Base-by-base conservation (phyloP, 2,329 filamentous ascomycete species). In the Zymoseptoria pseudotritici region DNA sequence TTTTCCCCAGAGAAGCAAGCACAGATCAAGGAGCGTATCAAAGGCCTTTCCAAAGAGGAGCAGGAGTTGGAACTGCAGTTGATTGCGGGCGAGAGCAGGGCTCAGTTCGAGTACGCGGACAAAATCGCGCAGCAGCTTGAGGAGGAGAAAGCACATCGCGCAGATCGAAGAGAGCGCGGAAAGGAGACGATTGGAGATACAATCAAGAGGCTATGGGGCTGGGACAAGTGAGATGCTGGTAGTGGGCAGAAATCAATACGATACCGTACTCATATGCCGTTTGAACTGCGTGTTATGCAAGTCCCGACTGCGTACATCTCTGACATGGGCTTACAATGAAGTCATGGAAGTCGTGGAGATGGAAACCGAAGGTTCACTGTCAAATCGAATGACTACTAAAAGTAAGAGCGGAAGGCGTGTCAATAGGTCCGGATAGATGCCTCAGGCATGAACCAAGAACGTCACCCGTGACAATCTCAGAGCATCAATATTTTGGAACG, bases 41-140 rank as follows among this genome's bases (percentile, higher is more conserved):
- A 67, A 55, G 68, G 67, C 13, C 62, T 74, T 57, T 57, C 65
- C 24, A 61, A 63, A 59, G 66, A 60, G 49, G 62, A 81, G 55
- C 77, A 78, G 59, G 77, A 79, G 51, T 73, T 86, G 19, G 87
- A 90, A 72, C 82, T 87, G 72, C 81, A 82, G 61, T 83, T 87
- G 20, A 77, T 88, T 62, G 78, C 80, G 60, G 85, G 83, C 6
- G 86, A 90, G 75, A 75, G 82, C 58, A 77, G 83, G 69, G 81
- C 83, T 64, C 84, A 85, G 70, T 74, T 80, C 54, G 81, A 87
- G 66, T 79, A 89, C 68, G 82, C 84, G 56, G 73, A 77, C 63
- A 73, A 80, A 61, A 75, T 90, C 62, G 76, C 82, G 66, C 76
- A 78, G 54, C 71, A 86, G 61, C 80, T 83, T 75, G 75, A 82